Percentiles rank a stretch among this genome's conserved stretches.
These are phyloP conservation scores for Sequoia sempervirens DNA, from an alignment of 75 land plant species.

Conservation along the genomic window DNA sequence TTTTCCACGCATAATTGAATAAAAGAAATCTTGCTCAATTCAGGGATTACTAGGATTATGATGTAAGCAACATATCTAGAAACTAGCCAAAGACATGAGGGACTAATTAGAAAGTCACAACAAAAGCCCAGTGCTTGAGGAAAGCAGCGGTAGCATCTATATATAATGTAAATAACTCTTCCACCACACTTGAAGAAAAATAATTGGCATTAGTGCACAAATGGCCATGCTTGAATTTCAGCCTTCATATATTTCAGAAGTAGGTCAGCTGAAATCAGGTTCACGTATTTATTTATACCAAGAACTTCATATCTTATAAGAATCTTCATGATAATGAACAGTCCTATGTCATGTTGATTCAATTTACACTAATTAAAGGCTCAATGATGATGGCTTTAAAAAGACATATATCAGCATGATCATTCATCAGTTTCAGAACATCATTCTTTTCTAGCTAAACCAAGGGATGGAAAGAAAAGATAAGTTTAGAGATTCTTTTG, in stretches of 20 bases:
- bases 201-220: not conserved
- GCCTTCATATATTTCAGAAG: too few species aligned
- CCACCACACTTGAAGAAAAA: not conserved
- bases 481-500: too few species aligned
- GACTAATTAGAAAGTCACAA: not conserved
- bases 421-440: too few species aligned
- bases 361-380: too few species aligned
- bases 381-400: too few species aligned
- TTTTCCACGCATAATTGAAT: not conserved
- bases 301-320: not conserved
- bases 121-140: not conserved
- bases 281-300: too few species aligned
- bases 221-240: too few species aligned
- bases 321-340: not conserved
- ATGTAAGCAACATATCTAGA: not conserved
- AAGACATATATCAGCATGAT: too few species aligned
- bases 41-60: not conserved
- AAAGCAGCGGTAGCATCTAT: not conserved
- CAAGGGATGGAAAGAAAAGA: too few species aligned
- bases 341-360: not conserved
- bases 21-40: not conserved
- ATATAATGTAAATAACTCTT: not conserved
- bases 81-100: not conserved
- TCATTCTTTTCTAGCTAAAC: too few species aligned
- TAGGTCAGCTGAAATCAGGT: too few species aligned